Base-by-base conservation (phyloP, 768 basidiomycete species). In the Boletus vermiculosoides region DNA sequence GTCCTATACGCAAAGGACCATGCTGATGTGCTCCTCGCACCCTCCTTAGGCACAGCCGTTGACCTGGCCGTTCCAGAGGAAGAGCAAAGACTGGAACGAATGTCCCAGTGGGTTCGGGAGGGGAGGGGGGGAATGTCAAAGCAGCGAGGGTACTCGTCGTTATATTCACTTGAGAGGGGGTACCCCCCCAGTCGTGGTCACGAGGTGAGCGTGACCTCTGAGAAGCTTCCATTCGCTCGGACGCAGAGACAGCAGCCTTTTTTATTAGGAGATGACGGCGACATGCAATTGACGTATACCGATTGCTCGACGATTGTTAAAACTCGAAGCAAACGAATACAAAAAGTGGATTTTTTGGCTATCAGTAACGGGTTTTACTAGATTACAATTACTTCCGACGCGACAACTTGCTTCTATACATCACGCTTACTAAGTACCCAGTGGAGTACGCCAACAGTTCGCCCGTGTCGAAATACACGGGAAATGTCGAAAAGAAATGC, bases 181-280 rank as follows among this genome's bases (percentile, higher is more conserved):
- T 65, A 64, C 63, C 63, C 59, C 61, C 52, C 20, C 63, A 41
- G 62, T 63, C 23, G 15, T 50, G 34, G 30, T 45, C 58, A 56
- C 54, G 50, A 34, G 45, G 45, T 31, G 5, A 23, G 13, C 30
- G 12, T 20, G 28, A 34, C 42, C 28, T n/a, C n/a, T n/a, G n/a
- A 23, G 8, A 28, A 16, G n/a, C 25, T 46, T 41, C 49, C 25
- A 36, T 52, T 42, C n/a, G 44, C 12, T 34, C 9, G 31, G 31
- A 25, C 25, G 25, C 28, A 7, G 28, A 8, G 22, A 44, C 42
- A 5, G 5, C 25, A 30, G 4, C 13, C 15, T 46, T 20, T 36
- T 25, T 4, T 1, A 42, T 56, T 9, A 23, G 25, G n/a, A 20
- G 40, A 28, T 33, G 31, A 12, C 3, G 31, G 31, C 45, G 58